These are phyloP conservation scores for Komagataella mondaviorum DNA, from an alignment of 805 yeast species.

Conservation along the genomic window DNA sequence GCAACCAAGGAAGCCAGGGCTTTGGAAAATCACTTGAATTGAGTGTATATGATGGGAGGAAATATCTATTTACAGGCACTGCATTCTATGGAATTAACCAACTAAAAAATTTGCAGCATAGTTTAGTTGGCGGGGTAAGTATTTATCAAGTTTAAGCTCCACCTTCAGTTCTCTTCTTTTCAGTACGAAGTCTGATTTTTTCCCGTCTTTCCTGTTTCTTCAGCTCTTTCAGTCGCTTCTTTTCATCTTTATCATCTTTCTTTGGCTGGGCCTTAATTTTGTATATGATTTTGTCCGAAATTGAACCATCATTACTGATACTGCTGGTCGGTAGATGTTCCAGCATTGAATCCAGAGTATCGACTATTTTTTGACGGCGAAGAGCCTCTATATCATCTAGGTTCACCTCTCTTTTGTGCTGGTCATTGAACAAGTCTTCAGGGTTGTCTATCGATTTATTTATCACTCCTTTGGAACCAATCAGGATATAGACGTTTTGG, in stretches of 20 bases:
- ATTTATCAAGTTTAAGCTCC: neutral
- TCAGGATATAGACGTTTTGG: slow-evolving; percentile 22
- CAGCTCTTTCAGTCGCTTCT: slow-evolving; percentile 16
- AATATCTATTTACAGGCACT: neutral
- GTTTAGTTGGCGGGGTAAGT: neutral
- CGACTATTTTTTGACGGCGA: slow-evolving; percentile 19
- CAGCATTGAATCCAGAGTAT: slow-evolving; percentile 13
- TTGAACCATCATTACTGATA: slow-evolving; percentile 10
- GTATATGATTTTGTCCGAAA: slow-evolving; percentile 8
- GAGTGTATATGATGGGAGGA: neutral
- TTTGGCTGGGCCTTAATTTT: slow-evolving; percentile 6
- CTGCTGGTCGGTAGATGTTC: slow-evolving; percentile 11
- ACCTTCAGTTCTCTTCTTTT: slow-evolving; percentile 7
- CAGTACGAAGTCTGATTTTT: slow-evolving; percentile 12
- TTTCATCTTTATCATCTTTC: slow-evolving; percentile 11
- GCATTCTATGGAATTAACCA: neutral
- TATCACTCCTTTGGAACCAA: slow-evolving; percentile 22
- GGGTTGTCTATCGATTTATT: slow-evolving; percentile 9
- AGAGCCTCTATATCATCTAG: slow-evolving; percentile 15
- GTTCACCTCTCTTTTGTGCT: neutral
- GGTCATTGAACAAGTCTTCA: neutral
- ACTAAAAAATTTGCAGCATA: neutral
- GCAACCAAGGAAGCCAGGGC: neutral
- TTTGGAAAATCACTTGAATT: neutral
- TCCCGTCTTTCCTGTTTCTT: slow-evolving; percentile 21